These are phyloP conservation scores for Claviceps capensis DNA, from an alignment of 2,329 filamentous ascomycete genomes.

Conservation along the genomic window DNA sequence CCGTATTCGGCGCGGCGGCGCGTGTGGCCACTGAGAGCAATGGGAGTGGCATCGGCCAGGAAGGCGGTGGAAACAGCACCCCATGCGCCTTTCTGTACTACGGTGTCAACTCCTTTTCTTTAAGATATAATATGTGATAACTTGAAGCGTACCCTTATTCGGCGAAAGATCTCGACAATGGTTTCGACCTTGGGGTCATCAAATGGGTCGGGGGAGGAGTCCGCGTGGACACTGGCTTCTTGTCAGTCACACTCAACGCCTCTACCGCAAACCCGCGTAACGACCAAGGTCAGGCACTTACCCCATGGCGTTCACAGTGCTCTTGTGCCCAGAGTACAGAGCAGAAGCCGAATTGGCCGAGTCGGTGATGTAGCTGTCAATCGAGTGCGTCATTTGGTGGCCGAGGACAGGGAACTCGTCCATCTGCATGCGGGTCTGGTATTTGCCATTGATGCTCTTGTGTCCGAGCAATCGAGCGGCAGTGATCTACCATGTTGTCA, in stretches of 20 bases:
- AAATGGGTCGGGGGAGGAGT: slow-evolving; percentile 58
- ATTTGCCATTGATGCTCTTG: slow-evolving; percentile 73
- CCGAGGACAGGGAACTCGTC: slow-evolving; percentile 78
- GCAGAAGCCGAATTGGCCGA: slow-evolving; percentile 75
- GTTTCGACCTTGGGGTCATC: slow-evolving; percentile 83
- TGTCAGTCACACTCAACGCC: neutral
- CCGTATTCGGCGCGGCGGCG: slow-evolving; percentile 56
- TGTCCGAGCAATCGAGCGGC: slow-evolving; percentile 71
- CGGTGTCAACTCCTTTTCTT: neutral
- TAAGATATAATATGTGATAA: neutral
- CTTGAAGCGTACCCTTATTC: slow-evolving; percentile 43
- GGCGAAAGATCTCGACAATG: slow-evolving; percentile 63
- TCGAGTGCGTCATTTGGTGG: slow-evolving; percentile 80
- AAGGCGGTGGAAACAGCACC: slow-evolving; percentile 67
- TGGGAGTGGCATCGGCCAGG: slow-evolving; percentile 71
- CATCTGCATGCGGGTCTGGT: slow-evolving; percentile 60
- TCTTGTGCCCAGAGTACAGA: slow-evolving; percentile 74
- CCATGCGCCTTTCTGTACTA: slow-evolving; percentile 35
- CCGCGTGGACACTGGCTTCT: slow-evolving; percentile 48
- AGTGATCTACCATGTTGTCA: slow-evolving; percentile 35
- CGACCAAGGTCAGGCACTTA: slow-evolving; percentile 15
- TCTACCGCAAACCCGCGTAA: neutral
- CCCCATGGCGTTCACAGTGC: slow-evolving; percentile 67
- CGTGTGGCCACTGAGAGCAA: slow-evolving; percentile 60
- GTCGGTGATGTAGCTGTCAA: slow-evolving; percentile 77